phyloP scores from a whole-genome alignment of 139 green algal species.

The Chlorella ohadii region DNA sequence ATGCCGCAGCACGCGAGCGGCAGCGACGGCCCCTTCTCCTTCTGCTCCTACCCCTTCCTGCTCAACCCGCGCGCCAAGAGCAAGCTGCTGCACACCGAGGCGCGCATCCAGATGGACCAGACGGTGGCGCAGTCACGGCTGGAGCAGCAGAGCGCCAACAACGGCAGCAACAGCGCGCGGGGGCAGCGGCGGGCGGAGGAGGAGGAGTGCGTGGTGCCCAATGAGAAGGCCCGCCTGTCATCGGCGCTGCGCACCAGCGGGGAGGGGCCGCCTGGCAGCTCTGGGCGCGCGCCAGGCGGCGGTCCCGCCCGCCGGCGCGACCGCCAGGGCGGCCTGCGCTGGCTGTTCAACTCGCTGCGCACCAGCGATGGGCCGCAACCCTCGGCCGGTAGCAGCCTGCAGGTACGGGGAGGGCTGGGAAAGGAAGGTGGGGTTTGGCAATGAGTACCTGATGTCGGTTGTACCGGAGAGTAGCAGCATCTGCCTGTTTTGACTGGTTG shows the following conservation, averaged over 20 bases:
- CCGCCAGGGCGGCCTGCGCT: slow-evolving; percentile 47
- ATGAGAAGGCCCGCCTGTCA: slow-evolving; percentile 48
- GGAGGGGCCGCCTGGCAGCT: neutral
- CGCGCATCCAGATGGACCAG: slow-evolving; percentile 69
- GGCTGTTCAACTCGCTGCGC: slow-evolving; percentile 63
- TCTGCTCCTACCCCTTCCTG: slow-evolving; percentile 94
- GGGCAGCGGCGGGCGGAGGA: slow-evolving; percentile 16
- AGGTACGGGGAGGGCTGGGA: neutral
- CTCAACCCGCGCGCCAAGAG: slow-evolving; percentile 89
- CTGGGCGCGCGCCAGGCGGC: neutral
- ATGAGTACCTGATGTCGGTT: too few species aligned
- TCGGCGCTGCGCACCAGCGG: slow-evolving; percentile 11
- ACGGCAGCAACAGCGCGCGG: slow-evolving; percentile 18
- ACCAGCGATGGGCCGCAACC: neutral
- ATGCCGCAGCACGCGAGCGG: slow-evolving; percentile 50
- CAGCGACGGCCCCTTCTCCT: slow-evolving; percentile 86
- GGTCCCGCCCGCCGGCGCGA: neutral
- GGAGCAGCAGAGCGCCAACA: slow-evolving; percentile 76
- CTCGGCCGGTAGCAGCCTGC: neutral
- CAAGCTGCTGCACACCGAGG: slow-evolving; percentile 87
- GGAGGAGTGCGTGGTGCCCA: slow-evolving; percentile 65
- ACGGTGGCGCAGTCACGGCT: slow-evolving; percentile 67
- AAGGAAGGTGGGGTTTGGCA: neutral
- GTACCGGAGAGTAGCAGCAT: neutral
- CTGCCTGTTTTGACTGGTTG: neutral